A percentile compares a stretch with the other conserved stretches of the same genome.
phyloP scores from a whole-genome alignment of 2,329 filamentous ascomycete genomes.

The Penicillium sp. region DNA sequence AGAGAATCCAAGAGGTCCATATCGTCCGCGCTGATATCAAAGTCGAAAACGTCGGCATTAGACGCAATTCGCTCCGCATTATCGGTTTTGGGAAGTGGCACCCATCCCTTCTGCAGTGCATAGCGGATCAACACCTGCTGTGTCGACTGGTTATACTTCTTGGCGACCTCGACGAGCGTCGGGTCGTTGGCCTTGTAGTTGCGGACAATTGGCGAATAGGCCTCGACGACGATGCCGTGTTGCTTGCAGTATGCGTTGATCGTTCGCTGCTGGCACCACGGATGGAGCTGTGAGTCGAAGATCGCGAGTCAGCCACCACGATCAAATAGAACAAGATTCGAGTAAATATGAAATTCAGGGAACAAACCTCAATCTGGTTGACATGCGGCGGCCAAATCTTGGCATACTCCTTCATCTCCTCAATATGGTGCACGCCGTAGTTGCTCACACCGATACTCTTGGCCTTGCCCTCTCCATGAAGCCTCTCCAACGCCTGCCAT shows the following conservation, averaged over 20 bases:
- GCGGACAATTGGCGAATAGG: conserved; percentile 56
- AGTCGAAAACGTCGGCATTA: conserved; percentile 64
- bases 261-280: conserved; percentile 66
- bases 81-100: conserved; percentile 73
- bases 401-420: conserved; percentile 67
- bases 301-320: conserved; percentile 14
- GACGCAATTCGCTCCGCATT: conserved; percentile 64
- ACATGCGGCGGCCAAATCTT: conserved; percentile 67
- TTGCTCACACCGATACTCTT: conserved; percentile 72
- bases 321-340: background rate
- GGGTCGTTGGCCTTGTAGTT: conserved; percentile 71
- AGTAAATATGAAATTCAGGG: background rate
- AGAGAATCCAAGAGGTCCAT: conserved; percentile 55
- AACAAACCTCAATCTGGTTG: conserved; percentile 68
- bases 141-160: conserved; percentile 70
- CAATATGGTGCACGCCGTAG: conserved; percentile 65
- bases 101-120: conserved; percentile 74
- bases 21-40: conserved; percentile 57
- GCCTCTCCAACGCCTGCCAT: conserved; percentile 65
- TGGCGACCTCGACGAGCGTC: conserved; percentile 61
- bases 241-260: conserved; percentile 56
- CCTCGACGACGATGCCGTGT: conserved; percentile 53
- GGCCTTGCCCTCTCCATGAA: conserved; percentile 59
- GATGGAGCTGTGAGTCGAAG: conserved; percentile 57
- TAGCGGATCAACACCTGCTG: conserved; percentile 79